Evolutionary conservation across 2,329 filamentous ascomycete species (phyloP).

Genomic region (Chaetothyriales sp.): DNA sequence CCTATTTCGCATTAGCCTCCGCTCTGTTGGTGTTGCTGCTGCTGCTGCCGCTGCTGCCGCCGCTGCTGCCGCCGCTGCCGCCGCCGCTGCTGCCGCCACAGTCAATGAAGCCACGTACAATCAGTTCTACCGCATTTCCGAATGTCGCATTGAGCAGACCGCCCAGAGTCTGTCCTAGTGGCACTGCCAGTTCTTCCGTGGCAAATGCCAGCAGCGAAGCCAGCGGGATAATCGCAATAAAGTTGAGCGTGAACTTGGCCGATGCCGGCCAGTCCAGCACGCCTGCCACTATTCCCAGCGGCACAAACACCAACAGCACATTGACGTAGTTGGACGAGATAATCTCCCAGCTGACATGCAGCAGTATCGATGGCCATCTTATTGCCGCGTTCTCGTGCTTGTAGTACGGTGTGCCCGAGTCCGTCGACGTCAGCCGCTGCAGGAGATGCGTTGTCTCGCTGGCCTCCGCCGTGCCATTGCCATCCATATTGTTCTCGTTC

Average conservation of each 20-base stretch:
- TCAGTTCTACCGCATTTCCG: slow-evolving; percentile 52
- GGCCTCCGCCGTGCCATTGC: slow-evolving; percentile 22
- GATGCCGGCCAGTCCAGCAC: slow-evolving; percentile 44
- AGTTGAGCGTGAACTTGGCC: slow-evolving; percentile 49
- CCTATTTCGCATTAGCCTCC: slow-evolving; percentile 54
- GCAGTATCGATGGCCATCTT: slow-evolving; percentile 26
- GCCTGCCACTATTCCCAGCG: slow-evolving; percentile 49
- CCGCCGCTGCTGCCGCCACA: slow-evolving; percentile 63
- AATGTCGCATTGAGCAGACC: slow-evolving; percentile 54
- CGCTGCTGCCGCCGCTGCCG: no score
- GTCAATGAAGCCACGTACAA: slow-evolving; percentile 60
- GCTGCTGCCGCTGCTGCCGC: no score
- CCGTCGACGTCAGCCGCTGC: slow-evolving; percentile 9
- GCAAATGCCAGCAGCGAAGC: slow-evolving; percentile 50
- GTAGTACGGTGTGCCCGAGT: slow-evolving; percentile 21
- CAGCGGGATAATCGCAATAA: slow-evolving; percentile 50
- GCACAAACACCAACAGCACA: slow-evolving; percentile 50
- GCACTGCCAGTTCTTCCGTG: slow-evolving; percentile 48
- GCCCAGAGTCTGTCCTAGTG: slow-evolving; percentile 48
- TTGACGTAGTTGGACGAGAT: slow-evolving; percentile 43
- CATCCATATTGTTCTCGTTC: background rate
- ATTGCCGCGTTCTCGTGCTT: slow-evolving; percentile 27
- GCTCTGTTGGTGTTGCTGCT: slow-evolving; percentile 54
- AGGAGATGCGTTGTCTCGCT: slow-evolving; percentile 27
- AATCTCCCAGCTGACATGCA: slow-evolving; percentile 30